Evolutionary conservation across 331 rosid genomes (phyloP), one percentile per base, ranked within the genome.

Genomic region (Rhamnella rubrinervis): DNA sequence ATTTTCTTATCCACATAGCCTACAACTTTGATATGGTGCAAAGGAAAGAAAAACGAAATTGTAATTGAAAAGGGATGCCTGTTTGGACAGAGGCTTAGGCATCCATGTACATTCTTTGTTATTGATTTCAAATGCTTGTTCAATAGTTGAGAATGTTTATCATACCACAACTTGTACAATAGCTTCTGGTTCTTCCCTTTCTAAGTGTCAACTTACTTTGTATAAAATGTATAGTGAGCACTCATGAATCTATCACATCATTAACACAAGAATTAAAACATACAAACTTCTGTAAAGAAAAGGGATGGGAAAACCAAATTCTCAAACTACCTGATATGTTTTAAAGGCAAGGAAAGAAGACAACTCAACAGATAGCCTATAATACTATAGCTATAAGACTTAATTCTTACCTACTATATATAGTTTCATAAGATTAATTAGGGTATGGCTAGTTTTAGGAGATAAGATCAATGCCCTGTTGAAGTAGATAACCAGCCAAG

Each of bases 391-490:
- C 59, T 23, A 21, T 38, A 17, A 49, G 44, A 58, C 44, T 47
- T 69, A 13, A 44, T 10, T 25, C 39, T 55, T 50, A 52, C 55
- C 51, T 39, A 26, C 74, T 10, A 39, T 38, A 16, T 49, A 18
- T 51, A 15, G 28, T 18, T 5, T 26, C 23, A 21, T 46, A 8
- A 17, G 67, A 70, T 31, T 23, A 50, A 13, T 40, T 35, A 67
- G 56, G 35, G 61, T 53, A 25, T 41, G 20, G 40, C 60, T 20
- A 53, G 70, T 68, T 62, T 78, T 59, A 74, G 44, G 79, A 81
- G 73, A 81, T 78, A 20, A 85, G 88, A 66, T 72, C 66, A 65
- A 81, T 61, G 53, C 90, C 93, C 60, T 83, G 88, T 64, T 37
- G 53, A 77, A 82, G 76, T 55, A 85, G 78, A 67, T 41, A 68